Conservation (phyloP, 768 basidiomycete genomes). For the Rhodosporidiobolus odoratus region DNA sequence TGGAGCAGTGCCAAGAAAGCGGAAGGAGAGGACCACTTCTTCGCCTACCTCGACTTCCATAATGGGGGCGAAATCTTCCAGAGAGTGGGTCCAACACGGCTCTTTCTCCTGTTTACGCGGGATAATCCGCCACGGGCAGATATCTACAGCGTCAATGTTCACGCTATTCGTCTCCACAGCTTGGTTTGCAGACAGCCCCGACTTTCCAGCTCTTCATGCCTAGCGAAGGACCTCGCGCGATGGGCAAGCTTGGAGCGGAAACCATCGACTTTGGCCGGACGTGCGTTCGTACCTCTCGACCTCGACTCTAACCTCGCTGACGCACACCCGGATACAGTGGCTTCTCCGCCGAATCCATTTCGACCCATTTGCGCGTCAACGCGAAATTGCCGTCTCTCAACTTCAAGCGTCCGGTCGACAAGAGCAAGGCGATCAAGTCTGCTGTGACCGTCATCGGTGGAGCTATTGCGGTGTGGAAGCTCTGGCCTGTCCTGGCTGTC, state of each 20-base stretch:
- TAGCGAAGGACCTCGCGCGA: conserved; percentile 19
- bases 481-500: conserved; percentile 53
- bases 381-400: conserved; percentile 71
- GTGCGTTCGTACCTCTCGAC: conserved; percentile 27
- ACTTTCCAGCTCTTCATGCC: conserved; percentile 49
- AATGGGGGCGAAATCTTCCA: conserved; percentile 70
- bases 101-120: neutral
- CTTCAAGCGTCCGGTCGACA: conserved; percentile 63
- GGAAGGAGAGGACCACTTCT: conserved; percentile 79
- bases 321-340: conserved; percentile 55
- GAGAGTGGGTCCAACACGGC: conserved; percentile 56
- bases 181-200: conserved; percentile 77
- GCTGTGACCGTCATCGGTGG: conserved; percentile 53
- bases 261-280: conserved; percentile 41
- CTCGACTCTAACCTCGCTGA: neutral
- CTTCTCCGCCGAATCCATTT: conserved; percentile 71
- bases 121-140: too few relatives aligned
- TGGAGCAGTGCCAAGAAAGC: conserved; percentile 52
- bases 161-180: conserved; percentile 50
- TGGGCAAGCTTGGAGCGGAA: neutral
- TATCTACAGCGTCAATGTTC: neutral
- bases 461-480: conserved; percentile 55
- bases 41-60: conserved; percentile 84
- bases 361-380: conserved; percentile 64
- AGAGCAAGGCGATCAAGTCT: conserved; percentile 56